Evolutionary conservation across 2,329 filamentous ascomycete species (phyloP), one percentile per base, ranked within the genome.

Genomic region (Seiridium unicorne): DNA sequence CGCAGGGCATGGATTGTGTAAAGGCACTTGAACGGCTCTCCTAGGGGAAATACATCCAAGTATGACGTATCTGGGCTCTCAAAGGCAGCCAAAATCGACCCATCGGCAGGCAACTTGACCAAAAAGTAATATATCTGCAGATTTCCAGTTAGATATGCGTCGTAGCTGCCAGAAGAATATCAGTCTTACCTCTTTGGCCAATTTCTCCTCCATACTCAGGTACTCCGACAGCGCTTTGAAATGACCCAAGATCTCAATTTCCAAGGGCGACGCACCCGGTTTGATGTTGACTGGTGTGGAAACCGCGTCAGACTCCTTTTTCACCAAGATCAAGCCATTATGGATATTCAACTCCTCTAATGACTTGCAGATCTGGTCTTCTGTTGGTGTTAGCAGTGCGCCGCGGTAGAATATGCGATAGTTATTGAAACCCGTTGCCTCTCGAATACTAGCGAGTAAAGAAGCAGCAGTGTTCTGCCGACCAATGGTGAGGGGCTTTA

Each of bases 211-310:
- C 76, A 93, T 84, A 64, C 87, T 86, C 58, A 98, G 81, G 68
- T 94, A 90, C 48, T 86, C 84, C 82, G 95, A 97, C 32, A 99
- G 77, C 62, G 94, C 88, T 58, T 91, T 84, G 68, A 97, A 96
- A 72, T 96, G 91, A 60, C 87, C 83, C 65, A 95, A 78, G 31
- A 98, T 88, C 67, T 94, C 91, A 10, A 85, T 82, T 70, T 98
- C 92, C 3, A 98, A 82, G 42, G 77, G 83, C 63, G 78, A 87
- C 51, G 78, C 84, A 55, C 77, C 85, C 56, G 75, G 81, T 62
- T 78, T 80, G 57, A 82, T 75, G 36, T 79, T 69, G 63, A 78
- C 66, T 34, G 80, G 70, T 60, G 78, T 73, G 3, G 76, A 73
- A 7, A 76, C 71, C 0, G 75, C 69, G 11, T 82, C 79, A 26